A percentile compares a stretch with the other conserved stretches of the same genome.
phyloP scores from a whole-genome alignment of 768 basidiomycete species.

The Rickenella mellea region DNA sequence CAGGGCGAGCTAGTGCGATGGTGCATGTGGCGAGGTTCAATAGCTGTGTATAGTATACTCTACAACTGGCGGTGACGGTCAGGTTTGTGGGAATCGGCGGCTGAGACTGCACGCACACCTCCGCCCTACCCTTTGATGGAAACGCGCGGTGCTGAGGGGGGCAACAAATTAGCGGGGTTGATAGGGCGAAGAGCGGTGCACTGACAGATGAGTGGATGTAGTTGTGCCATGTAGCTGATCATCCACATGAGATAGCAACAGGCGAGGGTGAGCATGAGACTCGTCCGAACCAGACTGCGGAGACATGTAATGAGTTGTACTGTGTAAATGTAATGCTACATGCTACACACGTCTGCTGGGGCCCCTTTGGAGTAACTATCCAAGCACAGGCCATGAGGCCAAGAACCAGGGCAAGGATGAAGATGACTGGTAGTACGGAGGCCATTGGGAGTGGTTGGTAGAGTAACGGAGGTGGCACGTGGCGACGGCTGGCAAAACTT shows the following conservation, averaged over 20 bases:
- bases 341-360: conserved; percentile 73
- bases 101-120: neutral
- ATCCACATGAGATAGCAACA: conserved; percentile 96
- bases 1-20: no score
- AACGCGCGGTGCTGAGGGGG: conserved; percentile 1
- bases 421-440: conserved; percentile 57
- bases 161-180: neutral
- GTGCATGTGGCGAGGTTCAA: no score
- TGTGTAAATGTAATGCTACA: neutral
- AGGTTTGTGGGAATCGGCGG: neutral
- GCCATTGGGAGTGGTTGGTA: conserved; percentile 36
- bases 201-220: conserved; percentile 83
- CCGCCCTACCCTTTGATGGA: neutral
- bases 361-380: conserved; percentile 74
- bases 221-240: conserved; percentile 91
- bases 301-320: neutral
- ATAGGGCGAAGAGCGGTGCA: conserved; percentile 7
- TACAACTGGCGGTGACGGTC: no score
- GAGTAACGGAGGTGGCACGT: neutral
- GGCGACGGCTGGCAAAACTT: no score
- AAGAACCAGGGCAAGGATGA: conserved; percentile 55
- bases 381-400: conserved; percentile 57
- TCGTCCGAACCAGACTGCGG: conserved; percentile 72
- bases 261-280: conserved; percentile 64
- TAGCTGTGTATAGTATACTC: no score